Percentiles rank a stretch among this genome's conserved stretches.
Conservation (phyloP, 2,329 filamentous ascomycete genomes). For the Monilinia fructicola region DNA sequence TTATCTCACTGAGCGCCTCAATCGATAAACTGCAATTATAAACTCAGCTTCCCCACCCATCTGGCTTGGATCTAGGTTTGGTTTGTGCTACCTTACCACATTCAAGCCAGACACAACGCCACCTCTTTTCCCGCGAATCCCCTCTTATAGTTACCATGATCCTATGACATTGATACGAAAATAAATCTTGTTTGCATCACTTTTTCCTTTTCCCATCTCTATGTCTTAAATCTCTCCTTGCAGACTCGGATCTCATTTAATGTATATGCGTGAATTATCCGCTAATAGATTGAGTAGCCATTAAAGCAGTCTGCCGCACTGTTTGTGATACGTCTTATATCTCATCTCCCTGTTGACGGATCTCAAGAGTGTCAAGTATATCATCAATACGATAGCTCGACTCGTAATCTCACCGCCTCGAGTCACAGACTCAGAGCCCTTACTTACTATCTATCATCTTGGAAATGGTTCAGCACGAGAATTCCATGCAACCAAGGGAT, state of each 20-base stretch:
- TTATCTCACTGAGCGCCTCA: constrained; percentile 14
- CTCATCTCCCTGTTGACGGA: constrained; percentile 6
- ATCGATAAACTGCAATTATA: constrained; percentile 21
- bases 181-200: constrained; percentile 2
- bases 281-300: background rate
- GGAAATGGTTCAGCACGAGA: constrained; percentile 35
- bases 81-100: background rate
- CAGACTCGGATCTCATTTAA: constrained; percentile 12
- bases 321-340: constrained; percentile 26
- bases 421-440: constrained; percentile 20
- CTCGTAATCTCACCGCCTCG: constrained; percentile 33
- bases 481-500: constrained; percentile 28
- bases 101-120: constrained; percentile 13
- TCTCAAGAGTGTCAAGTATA: constrained; percentile 24
- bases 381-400: constrained; percentile 41
- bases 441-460: constrained; percentile 19
- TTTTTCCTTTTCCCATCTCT: constrained; percentile 26
- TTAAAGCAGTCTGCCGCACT: constrained; percentile 17
- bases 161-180: constrained; percentile 13
- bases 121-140: background rate
- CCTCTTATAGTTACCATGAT: background rate
- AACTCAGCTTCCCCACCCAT: constrained; percentile 17
- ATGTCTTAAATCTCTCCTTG: constrained; percentile 30
- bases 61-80: background rate
- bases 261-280: constrained; percentile 6